A percentile compares a stretch with the other conserved stretches of the same genome.
These are phyloP conservation scores for Cercospora berteroae DNA, from an alignment of 2,329 filamentous ascomycete species.

Conservation along the genomic window DNA sequence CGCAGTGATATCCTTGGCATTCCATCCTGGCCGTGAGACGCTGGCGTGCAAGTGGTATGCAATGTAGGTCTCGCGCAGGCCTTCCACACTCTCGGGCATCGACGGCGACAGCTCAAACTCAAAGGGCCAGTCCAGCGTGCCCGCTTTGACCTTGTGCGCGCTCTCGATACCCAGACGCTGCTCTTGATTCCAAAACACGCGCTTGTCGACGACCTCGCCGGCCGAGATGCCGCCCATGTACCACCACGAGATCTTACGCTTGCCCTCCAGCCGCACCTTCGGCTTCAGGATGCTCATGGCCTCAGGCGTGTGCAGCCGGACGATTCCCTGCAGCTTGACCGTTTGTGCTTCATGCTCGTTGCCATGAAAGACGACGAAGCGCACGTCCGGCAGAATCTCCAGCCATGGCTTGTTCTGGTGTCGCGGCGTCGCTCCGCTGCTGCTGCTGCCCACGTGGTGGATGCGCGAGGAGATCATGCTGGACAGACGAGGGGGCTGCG, in stretches of 20 bases:
- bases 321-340: slow-evolving; percentile 47
- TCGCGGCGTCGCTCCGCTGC: slow-evolving; percentile 8
- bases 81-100: slow-evolving; percentile 83
- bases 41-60: slow-evolving; percentile 90
- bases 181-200: slow-evolving; percentile 48
- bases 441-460: slow-evolving; percentile 4
- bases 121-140: slow-evolving; percentile 52
- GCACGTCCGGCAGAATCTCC: slow-evolving; percentile 49
- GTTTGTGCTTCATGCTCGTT: slow-evolving; percentile 46
- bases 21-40: slow-evolving; percentile 73
- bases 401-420: slow-evolving; percentile 34
- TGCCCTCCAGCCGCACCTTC: slow-evolving; percentile 48
- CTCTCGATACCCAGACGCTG: slow-evolving; percentile 47
- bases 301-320: slow-evolving; percentile 49
- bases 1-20: slow-evolving; percentile 80
- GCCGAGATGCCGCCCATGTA: slow-evolving; percentile 39
- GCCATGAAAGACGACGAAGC: slow-evolving; percentile 52
- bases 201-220: slow-evolving; percentile 47
- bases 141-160: slow-evolving; percentile 51
- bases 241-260: slow-evolving; percentile 47
- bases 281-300: slow-evolving; percentile 49
- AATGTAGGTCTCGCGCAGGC: slow-evolving; percentile 79
- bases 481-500: slow-evolving; percentile 13
- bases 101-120: slow-evolving; percentile 47
- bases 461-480: slow-evolving; percentile 30